These are phyloP conservation scores for Aspergillus sp. DNA, from an alignment of 2,329 filamentous ascomycete species.

Conservation along the genomic window DNA sequence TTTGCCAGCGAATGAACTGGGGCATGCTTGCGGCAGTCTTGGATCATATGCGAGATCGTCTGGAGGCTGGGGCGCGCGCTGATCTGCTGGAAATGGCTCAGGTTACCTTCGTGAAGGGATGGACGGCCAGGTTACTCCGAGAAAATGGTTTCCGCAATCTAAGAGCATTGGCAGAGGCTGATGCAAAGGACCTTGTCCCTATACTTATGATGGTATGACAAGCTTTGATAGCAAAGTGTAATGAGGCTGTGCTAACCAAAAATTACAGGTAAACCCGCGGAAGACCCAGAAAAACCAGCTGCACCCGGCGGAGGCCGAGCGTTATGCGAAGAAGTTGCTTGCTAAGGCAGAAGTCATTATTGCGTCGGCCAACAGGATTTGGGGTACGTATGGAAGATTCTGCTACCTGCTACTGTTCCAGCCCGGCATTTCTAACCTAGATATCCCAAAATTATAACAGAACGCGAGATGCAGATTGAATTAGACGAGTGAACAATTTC, in stretches of 20 bases:
- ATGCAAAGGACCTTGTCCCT: constrained; percentile 67
- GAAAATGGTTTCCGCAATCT: constrained; percentile 74
- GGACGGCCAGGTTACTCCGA: constrained; percentile 72
- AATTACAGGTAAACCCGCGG: constrained; percentile 64
- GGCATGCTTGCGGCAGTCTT: constrained; percentile 70
- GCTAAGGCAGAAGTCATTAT: constrained; percentile 69
- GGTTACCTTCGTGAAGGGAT: constrained; percentile 74
- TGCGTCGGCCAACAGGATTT: constrained; percentile 67
- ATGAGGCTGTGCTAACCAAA: not conserved
- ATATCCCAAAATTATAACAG: constrained; percentile 20
- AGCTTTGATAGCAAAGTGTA: not conserved
- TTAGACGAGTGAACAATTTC: constrained; percentile 32
- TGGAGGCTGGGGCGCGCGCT: constrained; percentile 70
- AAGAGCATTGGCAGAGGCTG: constrained; percentile 67
- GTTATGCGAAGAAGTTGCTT: constrained; percentile 64
- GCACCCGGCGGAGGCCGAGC: constrained; percentile 58
- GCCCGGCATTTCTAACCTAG: constrained; percentile 9
- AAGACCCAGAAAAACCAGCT: constrained; percentile 55
- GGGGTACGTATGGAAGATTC: constrained; percentile 47
- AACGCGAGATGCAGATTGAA: constrained; percentile 40
- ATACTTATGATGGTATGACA: constrained; percentile 66
- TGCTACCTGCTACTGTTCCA: not conserved
- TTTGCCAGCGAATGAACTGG: constrained; percentile 77
- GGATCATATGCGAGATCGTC: constrained; percentile 73
- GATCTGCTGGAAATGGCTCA: constrained; percentile 71